A percentile compares a stretch with the other conserved stretches of the same genome.
phyloP scores from a whole-genome alignment of 495 filamentous ascomycete species.

The Lasiosphaeria hispida region DNA sequence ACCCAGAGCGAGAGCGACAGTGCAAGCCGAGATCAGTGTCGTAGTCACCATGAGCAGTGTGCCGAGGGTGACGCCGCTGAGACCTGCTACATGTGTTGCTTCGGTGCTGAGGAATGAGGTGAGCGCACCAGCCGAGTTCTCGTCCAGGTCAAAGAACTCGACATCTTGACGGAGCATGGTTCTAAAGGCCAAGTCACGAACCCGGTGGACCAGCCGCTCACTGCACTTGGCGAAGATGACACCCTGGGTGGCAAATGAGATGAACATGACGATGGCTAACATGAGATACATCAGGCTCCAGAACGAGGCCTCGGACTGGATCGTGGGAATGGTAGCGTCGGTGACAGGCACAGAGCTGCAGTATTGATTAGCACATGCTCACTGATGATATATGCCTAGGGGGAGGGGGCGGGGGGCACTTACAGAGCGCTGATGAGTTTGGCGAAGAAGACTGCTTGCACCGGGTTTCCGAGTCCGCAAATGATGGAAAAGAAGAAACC shows the following conservation, averaged over 20 bases:
- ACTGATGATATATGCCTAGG: no score
- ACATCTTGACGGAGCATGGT: conserved; percentile 89
- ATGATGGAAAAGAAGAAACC: conserved; percentile 78
- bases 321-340: conserved; percentile 29
- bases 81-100: conserved; percentile 77
- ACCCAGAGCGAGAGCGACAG: conserved; percentile 65
- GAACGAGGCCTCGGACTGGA: conserved; percentile 73
- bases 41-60: conserved; percentile 74
- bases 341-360: conserved; percentile 37
- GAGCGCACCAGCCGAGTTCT: conserved; percentile 78
- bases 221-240: conserved; percentile 74
- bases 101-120: conserved; percentile 85
- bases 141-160: conserved; percentile 78
- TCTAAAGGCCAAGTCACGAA: conserved; percentile 76
- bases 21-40: conserved; percentile 66
- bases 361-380: conserved; percentile 18
- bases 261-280: conserved; percentile 75
- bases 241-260: conserved; percentile 67
- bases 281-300: conserved; percentile 95
- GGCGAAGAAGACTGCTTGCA: conserved; percentile 86
- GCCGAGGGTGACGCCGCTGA: conserved; percentile 78
- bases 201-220: conserved; percentile 75
- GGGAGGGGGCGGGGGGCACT: no score
- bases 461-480: conserved; percentile 80
- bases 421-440: conserved; percentile 67